Percentiles rank a stretch among this genome's conserved stretches.
Conservation (phyloP, 768 basidiomycete species). For the Lactifluus volemus region DNA sequence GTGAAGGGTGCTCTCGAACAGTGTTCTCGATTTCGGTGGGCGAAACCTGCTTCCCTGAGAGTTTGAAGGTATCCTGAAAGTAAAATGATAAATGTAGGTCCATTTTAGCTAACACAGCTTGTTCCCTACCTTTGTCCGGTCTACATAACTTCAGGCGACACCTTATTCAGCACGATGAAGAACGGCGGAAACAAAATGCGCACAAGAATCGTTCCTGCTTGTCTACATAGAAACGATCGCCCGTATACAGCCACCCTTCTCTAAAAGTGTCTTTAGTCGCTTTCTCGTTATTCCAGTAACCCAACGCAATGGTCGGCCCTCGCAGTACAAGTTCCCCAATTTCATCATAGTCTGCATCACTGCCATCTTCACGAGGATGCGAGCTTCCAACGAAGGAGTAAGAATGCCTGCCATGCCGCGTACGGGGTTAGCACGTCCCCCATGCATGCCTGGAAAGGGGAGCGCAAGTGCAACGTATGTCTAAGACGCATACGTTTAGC, state of each 20-base stretch:
- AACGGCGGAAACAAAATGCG: conserved; percentile 17
- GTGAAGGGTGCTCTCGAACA: conserved; percentile 50
- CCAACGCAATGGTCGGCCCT: conserved; percentile 47
- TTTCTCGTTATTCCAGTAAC: conserved; percentile 66
- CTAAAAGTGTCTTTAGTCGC: conserved; percentile 58
- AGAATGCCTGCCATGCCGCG: conserved; percentile 49
- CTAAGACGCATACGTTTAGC: conserved; percentile 6
- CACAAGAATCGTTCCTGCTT: conserved; percentile 58
- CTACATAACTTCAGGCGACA: conserved; percentile 45
- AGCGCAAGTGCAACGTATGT: conserved; percentile 1
- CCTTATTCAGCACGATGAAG: not conserved
- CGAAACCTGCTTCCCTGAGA: conserved; percentile 74
- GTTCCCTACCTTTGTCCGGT: conserved; percentile 56
- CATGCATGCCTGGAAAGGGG: conserved; percentile 6
- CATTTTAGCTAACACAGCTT: not conserved
- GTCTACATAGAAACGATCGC: conserved; percentile 59
- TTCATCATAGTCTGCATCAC: conserved; percentile 45
- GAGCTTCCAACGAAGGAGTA: conserved; percentile 54
- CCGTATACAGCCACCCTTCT: conserved; percentile 68
- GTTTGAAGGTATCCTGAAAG: conserved; percentile 64
- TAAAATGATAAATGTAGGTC: not conserved
- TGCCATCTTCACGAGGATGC: conserved; percentile 53
- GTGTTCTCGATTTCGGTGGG: conserved; percentile 70
- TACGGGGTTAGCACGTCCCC: conserved; percentile 19
- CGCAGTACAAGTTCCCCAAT: conserved; percentile 58